A percentile compares a stretch with the other conserved stretches of the same genome.
These are phyloP conservation scores for Acacia concinna DNA, from an alignment of 331 rosid species.

Conservation along the genomic window DNA sequence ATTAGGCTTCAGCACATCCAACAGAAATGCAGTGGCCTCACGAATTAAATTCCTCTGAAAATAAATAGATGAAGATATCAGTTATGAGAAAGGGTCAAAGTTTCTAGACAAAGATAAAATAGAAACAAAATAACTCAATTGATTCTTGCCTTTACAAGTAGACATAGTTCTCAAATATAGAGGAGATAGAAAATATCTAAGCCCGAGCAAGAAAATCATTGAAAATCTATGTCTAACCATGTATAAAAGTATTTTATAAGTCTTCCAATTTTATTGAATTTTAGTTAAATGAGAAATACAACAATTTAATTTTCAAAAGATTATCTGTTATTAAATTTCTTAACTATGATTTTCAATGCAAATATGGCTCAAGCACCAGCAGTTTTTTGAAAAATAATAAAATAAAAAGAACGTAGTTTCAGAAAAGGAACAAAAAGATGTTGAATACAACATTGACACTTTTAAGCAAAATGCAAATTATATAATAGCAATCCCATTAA, in stretches of 20 bases:
- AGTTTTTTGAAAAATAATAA: neutral
- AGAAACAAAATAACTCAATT: neutral
- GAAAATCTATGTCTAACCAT: slow-evolving; percentile 12
- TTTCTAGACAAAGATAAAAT: slow-evolving; percentile 17
- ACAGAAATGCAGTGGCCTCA: slow-evolving; percentile 92
- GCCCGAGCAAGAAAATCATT: slow-evolving; percentile 4
- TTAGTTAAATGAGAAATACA: neutral
- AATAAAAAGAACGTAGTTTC: neutral
- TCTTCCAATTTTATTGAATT: neutral
- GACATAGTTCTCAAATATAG: slow-evolving; percentile 1
- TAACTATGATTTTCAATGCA: neutral
- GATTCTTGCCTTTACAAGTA: slow-evolving; percentile 7
- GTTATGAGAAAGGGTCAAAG: slow-evolving; percentile 6
- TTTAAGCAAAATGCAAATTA: slow-evolving; percentile 5
- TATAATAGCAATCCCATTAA: neutral
- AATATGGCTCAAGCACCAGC: neutral
- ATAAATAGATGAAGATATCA: slow-evolving; percentile 25
- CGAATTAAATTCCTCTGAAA: slow-evolving; percentile 92
- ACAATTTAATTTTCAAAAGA: neutral
- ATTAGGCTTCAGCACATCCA: slow-evolving; percentile 95
- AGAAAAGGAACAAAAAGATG: neutral
- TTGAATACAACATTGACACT: neutral
- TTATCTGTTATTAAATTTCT: neutral
- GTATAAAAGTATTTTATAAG: neutral
- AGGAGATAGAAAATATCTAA: neutral